A percentile compares a stretch with the other conserved stretches of the same genome.
These are phyloP conservation scores for Cymbopogon flexuosus DNA, from an alignment of 202 grass and related monocot species.

Conservation along the genomic window DNA sequence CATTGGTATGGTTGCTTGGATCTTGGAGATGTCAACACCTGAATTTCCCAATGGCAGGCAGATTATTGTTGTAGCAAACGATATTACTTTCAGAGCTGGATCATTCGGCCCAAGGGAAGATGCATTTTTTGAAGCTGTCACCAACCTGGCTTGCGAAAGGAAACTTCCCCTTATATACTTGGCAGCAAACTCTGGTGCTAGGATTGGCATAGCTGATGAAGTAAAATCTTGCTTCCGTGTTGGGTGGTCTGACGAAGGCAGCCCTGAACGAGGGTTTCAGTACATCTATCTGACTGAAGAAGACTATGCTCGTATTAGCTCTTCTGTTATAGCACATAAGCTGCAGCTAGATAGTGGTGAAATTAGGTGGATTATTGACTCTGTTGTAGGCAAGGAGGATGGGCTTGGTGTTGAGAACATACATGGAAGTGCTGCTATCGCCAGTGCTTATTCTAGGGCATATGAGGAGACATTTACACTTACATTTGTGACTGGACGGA, in stretches of 20 bases:
- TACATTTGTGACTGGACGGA: slow-evolving; percentile 63
- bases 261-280: slow-evolving; percentile 61
- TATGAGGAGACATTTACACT: slow-evolving; percentile 76
- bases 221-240: slow-evolving; percentile 75
- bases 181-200: slow-evolving; percentile 71
- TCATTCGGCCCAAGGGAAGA: slow-evolving; percentile 84
- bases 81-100: slow-evolving; percentile 73
- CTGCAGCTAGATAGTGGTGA: slow-evolving; percentile 55
- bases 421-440: slow-evolving; percentile 81
- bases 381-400: slow-evolving; percentile 76
- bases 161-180: slow-evolving; percentile 79
- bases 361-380: slow-evolving; percentile 65
- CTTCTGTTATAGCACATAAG: slow-evolving; percentile 71
- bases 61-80: slow-evolving; percentile 74
- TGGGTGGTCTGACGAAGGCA: slow-evolving; percentile 55
- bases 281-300: slow-evolving; percentile 66
- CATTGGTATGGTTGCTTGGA: slow-evolving; percentile 74
- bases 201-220: slow-evolving; percentile 70
- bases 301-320: slow-evolving; percentile 47
- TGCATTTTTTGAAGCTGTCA: slow-evolving; percentile 82
- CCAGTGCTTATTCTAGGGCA: slow-evolving; percentile 73
- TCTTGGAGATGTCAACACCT: slow-evolving; percentile 65
- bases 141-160: slow-evolving; percentile 65
- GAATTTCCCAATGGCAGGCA: slow-evolving; percentile 67
- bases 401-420: slow-evolving; percentile 75